Evolutionary conservation across 169 alveolate species (phyloP), one percentile per base, ranked within the genome.

Genomic region (Eimeria falciformis): DNA sequence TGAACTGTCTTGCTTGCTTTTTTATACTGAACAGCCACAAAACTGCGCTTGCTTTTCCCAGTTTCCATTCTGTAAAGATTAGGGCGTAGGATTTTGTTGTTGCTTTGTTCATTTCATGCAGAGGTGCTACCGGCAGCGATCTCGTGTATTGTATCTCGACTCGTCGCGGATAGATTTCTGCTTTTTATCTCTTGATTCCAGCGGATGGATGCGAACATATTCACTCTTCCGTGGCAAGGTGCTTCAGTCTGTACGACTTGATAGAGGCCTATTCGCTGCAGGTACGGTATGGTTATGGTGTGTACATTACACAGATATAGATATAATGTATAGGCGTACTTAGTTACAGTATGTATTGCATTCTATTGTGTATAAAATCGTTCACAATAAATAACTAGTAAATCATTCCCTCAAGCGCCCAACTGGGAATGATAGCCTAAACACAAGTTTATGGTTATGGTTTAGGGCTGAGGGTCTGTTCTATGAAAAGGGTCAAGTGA

Each of bases 161-260:
- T 46, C 55, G 33, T 40, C 65, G 17, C 87, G 87, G 7, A 33
- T 25, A 29, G 87, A 78, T 56, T 78, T 78, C 27, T 78, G 73
- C 29, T 78, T 78, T 50, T 23, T 78, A 47, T 47, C 71, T 9
- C 66, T 78, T 50, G 87, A 78, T 37, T 37, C 71, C 69, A 27
- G 71, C 55, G 87, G 87, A 47, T 78, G 71, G 29, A 40, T 78
- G 53, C 66, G 87, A 12, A 40, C 45, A 12, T 78, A 12, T 11
- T 78, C 87, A 18, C 56, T 78, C 87, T 78, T 78, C 87, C 46
- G 87, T 37, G 37, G 33, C 14, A 78, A 17, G 47, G 71, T 69
- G 23, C 45, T 78, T 12, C 56, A 33, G 25, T 47, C 73, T 9
- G 21, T 50, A 6, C 62, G 71, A 29, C 47, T 78, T 2, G 65